These are phyloP conservation scores for Ascochyta rabiei DNA, from an alignment of 2,329 filamentous ascomycete genomes.

Conservation along the genomic window DNA sequence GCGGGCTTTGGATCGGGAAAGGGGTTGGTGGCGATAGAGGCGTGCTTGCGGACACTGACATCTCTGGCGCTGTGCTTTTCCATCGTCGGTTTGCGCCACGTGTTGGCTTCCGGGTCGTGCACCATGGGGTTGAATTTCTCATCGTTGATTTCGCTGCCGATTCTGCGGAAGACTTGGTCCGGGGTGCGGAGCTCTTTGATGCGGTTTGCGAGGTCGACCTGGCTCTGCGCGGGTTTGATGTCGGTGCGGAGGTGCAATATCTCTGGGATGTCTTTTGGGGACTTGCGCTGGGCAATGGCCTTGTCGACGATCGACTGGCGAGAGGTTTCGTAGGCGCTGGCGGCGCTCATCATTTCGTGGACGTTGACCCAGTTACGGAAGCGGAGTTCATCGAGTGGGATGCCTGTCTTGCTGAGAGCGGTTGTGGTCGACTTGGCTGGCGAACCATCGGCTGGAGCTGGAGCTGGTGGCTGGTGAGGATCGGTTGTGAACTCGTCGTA, in stretches of 20 bases:
- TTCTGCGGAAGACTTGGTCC: conserved; percentile 8
- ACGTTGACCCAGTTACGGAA: conserved; percentile 58
- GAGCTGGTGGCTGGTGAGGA: conserved; percentile 36
- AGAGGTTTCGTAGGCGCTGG: conserved; percentile 31
- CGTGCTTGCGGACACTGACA: neutral
- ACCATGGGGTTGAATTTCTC: neutral
- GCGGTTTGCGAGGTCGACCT: neutral
- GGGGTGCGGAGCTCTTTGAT: conserved; percentile 2
- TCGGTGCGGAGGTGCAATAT: neutral
- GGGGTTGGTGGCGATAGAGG: neutral
- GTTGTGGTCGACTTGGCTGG: conserved; percentile 1
- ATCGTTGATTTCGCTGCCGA: neutral
- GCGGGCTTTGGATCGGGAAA: neutral
- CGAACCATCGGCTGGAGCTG: conserved; percentile 12
- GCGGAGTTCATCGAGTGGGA: conserved; percentile 53
- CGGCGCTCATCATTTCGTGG: conserved; percentile 53
- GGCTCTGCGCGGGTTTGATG: neutral
- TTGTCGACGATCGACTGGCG: conserved; percentile 9
- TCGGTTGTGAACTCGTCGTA: conserved; percentile 56
- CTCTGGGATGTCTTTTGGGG: conserved; percentile 4
- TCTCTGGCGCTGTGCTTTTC: conserved; percentile 10
- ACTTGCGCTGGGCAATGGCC: conserved; percentile 16
- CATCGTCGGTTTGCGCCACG: conserved; percentile 1
- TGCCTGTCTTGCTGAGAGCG: conserved; percentile 44
- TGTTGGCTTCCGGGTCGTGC: neutral